Percentiles rank a stretch among this genome's conserved stretches.
phyloP scores from a whole-genome alignment of 2,329 filamentous ascomycete genomes.

The Beauveria sp. region DNA sequence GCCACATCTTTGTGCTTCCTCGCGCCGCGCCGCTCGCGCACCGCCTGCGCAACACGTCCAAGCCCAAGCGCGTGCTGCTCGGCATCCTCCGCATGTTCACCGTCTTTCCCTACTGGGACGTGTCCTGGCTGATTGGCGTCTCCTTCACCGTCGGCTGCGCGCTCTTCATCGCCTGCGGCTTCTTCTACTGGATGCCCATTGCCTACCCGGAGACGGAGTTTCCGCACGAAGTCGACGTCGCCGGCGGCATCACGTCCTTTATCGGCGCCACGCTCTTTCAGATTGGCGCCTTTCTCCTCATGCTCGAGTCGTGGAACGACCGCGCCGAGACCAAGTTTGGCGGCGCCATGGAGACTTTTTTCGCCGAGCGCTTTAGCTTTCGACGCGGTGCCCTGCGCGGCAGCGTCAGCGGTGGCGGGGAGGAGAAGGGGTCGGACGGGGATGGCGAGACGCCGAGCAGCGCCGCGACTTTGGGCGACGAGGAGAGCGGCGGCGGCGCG shows the following conservation, averaged over 20 bases:
- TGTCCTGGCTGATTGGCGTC: conserved; percentile 17
- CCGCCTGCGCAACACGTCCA: conserved; percentile 10
- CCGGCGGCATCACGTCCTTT: conserved; percentile 50
- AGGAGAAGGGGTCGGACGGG: not conserved
- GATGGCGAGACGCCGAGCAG: not conserved
- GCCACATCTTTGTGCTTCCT: conserved; percentile 13
- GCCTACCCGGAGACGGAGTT: conserved; percentile 45
- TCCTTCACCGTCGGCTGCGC: conserved; percentile 17
- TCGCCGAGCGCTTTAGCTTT: conserved; percentile 9
- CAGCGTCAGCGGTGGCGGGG: not conserved
- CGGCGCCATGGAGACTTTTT: conserved; percentile 44
- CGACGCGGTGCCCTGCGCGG: not conserved
- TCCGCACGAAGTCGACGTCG: conserved; percentile 35
- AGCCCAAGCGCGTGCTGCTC: conserved; percentile 8
- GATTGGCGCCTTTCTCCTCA: conserved; percentile 46
- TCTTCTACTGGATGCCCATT: conserved; percentile 56
- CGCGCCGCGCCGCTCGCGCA: conserved; percentile 12
- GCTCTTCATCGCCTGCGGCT: conserved; percentile 16
- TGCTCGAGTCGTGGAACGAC: conserved; percentile 53
- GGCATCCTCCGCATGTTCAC: conserved; percentile 17
- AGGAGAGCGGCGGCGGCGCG: not conserved
- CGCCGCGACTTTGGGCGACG: not conserved
- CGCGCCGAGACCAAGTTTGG: conserved; percentile 51
- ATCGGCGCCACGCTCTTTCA: conserved; percentile 55
- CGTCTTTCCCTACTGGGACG: conserved; percentile 17